Evolutionary conservation across 768 basidiomycete genomes (phyloP).

Genomic region (Cantharellus anzutake): DNA sequence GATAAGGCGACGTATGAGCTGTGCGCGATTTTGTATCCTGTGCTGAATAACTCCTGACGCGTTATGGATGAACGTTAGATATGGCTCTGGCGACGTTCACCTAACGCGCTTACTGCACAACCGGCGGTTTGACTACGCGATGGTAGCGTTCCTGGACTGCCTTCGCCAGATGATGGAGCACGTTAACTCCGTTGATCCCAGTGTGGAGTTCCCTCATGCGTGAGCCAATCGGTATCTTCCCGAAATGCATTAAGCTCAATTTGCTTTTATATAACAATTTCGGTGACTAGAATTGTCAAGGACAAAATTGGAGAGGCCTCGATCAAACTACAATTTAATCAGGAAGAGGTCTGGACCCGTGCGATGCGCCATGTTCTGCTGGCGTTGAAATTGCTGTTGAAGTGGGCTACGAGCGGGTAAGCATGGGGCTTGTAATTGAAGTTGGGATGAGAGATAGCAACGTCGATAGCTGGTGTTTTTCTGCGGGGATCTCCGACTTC

Average conservation of each 20-base stretch:
- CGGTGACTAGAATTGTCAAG: slow-evolving; percentile 47
- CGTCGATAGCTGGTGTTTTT: too few relatives aligned
- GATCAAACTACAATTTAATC: slow-evolving; percentile 84
- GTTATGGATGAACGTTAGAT: slow-evolving; percentile 16
- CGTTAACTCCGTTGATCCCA: slow-evolving; percentile 51
- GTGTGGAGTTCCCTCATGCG: slow-evolving; percentile 73
- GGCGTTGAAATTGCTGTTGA: slow-evolving; percentile 65
- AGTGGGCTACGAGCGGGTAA: slow-evolving; percentile 10
- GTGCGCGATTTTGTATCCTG: slow-evolving; percentile 9
- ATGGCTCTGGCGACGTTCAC: slow-evolving; percentile 86
- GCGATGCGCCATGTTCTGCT: slow-evolving; percentile 80
- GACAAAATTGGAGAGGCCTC: slow-evolving; percentile 94
- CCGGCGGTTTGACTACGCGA: slow-evolving; percentile 84
- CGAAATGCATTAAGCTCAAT: background rate
- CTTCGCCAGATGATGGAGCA: slow-evolving; percentile 81
- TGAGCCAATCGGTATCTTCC: slow-evolving; percentile 25
- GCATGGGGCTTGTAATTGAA: background rate
- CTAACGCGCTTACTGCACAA: slow-evolving; percentile 82
- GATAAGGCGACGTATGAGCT: slow-evolving; percentile 80
- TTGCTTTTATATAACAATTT: background rate
- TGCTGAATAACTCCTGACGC: background rate
- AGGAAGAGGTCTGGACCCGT: slow-evolving; percentile 92
- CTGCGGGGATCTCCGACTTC: too few relatives aligned
- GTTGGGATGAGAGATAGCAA: too few relatives aligned
- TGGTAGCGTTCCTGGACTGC: slow-evolving; percentile 93